A percentile compares a stretch with the other conserved stretches of the same genome.
Evolutionary conservation across 371 early-diverging fungal species (phyloP).

Genomic region (Actinomortierella wolfii): DNA sequence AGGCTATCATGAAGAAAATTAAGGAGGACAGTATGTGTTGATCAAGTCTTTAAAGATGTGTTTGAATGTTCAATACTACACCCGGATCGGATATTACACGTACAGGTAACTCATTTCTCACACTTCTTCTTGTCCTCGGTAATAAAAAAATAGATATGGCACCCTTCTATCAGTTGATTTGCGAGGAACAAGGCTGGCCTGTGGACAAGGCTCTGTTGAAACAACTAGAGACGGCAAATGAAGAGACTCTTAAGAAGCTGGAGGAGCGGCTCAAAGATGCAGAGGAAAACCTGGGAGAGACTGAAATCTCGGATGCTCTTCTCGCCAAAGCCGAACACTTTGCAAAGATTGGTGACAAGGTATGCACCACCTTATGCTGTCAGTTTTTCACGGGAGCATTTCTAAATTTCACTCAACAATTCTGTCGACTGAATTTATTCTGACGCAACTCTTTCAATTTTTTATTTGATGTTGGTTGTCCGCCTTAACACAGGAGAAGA

Average conservation of each 20-base stretch:
- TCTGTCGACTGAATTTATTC: too few species aligned
- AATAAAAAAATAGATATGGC: conserved; percentile 75
- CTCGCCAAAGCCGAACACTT: conserved; percentile 92
- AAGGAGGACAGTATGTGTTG: conserved; percentile 70
- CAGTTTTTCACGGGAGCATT: too few species aligned
- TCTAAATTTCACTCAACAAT: too few species aligned
- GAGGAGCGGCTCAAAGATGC: conserved; percentile 90
- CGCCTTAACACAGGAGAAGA: conserved; percentile 69
- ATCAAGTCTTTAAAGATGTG: background rate
- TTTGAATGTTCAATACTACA: background rate
- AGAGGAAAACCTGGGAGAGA: conserved; percentile 90
- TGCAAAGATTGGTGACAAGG: conserved; percentile 95
- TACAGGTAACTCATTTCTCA: background rate
- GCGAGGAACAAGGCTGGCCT: conserved; percentile 66
- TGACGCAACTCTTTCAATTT: background rate
- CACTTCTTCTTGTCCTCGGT: background rate
- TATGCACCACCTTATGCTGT: conserved; percentile 26
- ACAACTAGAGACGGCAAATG: conserved; percentile 71
- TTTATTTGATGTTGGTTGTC: background rate
- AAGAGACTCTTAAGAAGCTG: conserved; percentile 72
- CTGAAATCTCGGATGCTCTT: conserved; percentile 91
- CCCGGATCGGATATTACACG: too few species aligned
- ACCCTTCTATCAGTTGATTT: conserved; percentile 74
- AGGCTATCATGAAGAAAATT: conserved; percentile 64
- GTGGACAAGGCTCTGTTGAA: conserved; percentile 58